Conservation (phyloP, 768 basidiomycete genomes). For the Lentinus tigrinus region DNA sequence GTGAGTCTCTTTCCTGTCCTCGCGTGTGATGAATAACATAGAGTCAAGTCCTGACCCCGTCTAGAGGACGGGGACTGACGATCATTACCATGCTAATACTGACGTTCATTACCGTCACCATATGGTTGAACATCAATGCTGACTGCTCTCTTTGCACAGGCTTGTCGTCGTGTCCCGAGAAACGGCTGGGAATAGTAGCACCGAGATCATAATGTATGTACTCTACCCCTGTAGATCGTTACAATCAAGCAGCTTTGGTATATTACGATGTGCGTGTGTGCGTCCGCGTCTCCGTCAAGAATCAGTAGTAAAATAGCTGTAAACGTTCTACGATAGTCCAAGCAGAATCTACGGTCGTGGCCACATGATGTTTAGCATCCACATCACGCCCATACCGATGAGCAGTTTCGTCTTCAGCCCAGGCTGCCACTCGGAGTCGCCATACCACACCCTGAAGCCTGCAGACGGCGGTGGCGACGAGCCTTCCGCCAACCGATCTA, state of each 20-base stretch:
- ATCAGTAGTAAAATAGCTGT: background rate
- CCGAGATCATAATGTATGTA: background rate
- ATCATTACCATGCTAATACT: conserved; percentile 89
- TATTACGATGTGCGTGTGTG: conserved; percentile 15
- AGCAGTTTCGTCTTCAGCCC: conserved; percentile 44
- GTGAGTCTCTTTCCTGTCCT: conserved; percentile 36
- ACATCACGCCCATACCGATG: conserved; percentile 48
- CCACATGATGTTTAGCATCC: conserved; percentile 68
- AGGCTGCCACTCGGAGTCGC: conserved; percentile 32
- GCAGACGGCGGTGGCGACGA: conserved; percentile 20
- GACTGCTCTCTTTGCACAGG: background rate
- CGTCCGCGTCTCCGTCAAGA: background rate
- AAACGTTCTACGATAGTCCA: background rate
- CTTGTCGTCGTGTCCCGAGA: background rate
- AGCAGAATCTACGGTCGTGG: conserved; percentile 24
- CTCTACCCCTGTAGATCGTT: conserved; percentile 24
- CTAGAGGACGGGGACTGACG: conserved; percentile 73
- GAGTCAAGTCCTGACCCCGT: conserved; percentile 90
- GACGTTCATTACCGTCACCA: conserved; percentile 35
- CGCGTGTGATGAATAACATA: conserved; percentile 67
- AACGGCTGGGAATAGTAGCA: background rate
- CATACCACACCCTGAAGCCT: conserved; percentile 32
- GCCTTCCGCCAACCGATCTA: conserved; percentile 48
- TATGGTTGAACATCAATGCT: background rate
- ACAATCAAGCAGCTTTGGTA: conserved; percentile 13